Evolutionary conservation across 2,329 filamentous ascomycete genomes (phyloP).

Genomic region (Alternaria sp.): DNA sequence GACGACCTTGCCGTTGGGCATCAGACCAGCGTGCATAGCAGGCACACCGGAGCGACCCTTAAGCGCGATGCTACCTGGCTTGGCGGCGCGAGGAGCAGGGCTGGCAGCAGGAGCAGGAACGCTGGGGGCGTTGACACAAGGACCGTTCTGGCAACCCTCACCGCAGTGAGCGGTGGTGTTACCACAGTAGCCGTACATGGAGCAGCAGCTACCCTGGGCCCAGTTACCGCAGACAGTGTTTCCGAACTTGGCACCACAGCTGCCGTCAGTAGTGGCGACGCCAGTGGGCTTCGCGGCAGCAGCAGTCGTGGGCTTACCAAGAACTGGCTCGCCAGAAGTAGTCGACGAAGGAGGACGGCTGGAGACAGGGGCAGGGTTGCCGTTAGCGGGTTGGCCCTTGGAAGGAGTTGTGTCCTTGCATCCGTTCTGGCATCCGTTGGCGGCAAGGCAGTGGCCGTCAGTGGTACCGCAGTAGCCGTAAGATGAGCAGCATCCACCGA

Average conservation of each 20-base stretch:
- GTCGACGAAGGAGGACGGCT: constrained; percentile 44
- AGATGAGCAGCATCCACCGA: constrained; percentile 53
- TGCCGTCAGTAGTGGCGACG: constrained; percentile 60
- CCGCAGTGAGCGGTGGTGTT: constrained; percentile 63
- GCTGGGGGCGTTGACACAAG: constrained; percentile 56
- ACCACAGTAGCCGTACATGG: constrained; percentile 66
- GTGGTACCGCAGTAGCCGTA: constrained; percentile 51
- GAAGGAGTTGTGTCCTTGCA: constrained; percentile 41
- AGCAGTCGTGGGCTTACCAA: constrained; percentile 42
- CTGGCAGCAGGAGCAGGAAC: constrained; percentile 54
- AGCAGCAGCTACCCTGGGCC: constrained; percentile 64
- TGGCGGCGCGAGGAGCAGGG: constrained; percentile 57
- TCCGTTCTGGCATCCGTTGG: constrained; percentile 53
- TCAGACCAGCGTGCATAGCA: constrained; percentile 68
- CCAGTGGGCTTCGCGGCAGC: constrained; percentile 33
- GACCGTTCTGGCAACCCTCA: constrained; percentile 63
- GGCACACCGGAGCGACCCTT: constrained; percentile 68
- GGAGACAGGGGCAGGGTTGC: constrained; percentile 24
- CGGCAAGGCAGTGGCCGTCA: constrained; percentile 48
- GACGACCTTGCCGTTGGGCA: constrained; percentile 67
- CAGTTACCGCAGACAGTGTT: constrained; percentile 63
- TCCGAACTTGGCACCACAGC: constrained; percentile 61
- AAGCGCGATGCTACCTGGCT: constrained; percentile 59
- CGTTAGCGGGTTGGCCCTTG: neutral
- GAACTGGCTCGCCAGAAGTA: constrained; percentile 49